A percentile compares a stretch with the other conserved stretches of the same genome.
phyloP scores from a whole-genome alignment of 192 early-diverging fungal genomes.

The Backusella westeae region DNA sequence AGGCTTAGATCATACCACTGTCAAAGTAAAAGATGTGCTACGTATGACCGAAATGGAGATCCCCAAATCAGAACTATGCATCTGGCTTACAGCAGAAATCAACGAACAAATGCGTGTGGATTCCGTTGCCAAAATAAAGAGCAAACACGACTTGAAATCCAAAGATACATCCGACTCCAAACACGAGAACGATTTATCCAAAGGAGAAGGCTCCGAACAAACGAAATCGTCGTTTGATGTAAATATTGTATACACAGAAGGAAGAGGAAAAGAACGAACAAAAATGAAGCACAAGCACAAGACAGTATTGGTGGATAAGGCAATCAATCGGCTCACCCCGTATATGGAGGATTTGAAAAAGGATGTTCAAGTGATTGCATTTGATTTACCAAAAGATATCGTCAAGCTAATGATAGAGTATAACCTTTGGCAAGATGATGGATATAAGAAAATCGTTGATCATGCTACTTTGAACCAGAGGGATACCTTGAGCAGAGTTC shows the following conservation, averaged over 20 bases:
- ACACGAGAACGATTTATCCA: conserved; percentile 26
- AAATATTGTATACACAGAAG: conserved; percentile 40
- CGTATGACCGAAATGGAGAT: conserved; percentile 72
- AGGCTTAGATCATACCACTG: conserved; percentile 32
- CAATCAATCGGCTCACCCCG: conserved; percentile 52
- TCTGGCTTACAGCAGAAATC: conserved; percentile 63
- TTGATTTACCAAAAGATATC: conserved; percentile 61
- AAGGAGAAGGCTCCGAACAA: conserved; percentile 35
- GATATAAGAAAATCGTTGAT: conserved; percentile 55
- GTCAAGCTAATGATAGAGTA: conserved; percentile 54
- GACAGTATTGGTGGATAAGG: conserved; percentile 56
- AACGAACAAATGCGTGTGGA: conserved; percentile 65
- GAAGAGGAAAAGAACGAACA: conserved; percentile 43
- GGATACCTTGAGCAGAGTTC: conserved; percentile 31
- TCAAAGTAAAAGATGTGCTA: conserved; percentile 77
- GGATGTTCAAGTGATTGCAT: conserved; percentile 58
- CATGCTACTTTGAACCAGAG: conserved; percentile 32
- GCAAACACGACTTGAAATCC: conserved; percentile 35
- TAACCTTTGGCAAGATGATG: conserved; percentile 61
- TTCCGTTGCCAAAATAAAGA: conserved; percentile 40
- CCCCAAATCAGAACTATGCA: conserved; percentile 49
- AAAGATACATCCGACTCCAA: conserved; percentile 23
- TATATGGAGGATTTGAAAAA: conserved; percentile 52
- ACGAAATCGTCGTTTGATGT: conserved; percentile 40
- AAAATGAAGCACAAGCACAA: conserved; percentile 61